Base-by-base conservation (phyloP, 176 grass and related monocot genomes). In the Zoysia japonica region DNA sequence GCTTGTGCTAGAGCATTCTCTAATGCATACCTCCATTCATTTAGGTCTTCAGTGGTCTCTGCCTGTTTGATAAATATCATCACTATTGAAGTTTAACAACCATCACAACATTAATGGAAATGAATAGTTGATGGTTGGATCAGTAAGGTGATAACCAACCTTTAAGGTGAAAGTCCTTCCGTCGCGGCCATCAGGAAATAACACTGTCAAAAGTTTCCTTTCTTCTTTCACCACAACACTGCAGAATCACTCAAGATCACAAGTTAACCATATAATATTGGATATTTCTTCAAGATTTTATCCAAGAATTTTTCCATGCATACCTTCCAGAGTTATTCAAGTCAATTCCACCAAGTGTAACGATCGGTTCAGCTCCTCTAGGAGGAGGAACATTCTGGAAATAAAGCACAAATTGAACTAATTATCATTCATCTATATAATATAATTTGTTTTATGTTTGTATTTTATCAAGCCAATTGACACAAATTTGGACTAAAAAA, bases 311-410 rank as follows among this genome's bases (percentile, higher is more conserved):
- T 77, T 54, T 68, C 66, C 64, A 80, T 69, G 43, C 79, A 79
- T 83, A 98, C 96, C 96, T 98, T 93, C 92, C 96, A 3, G 96
- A 95, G 80, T 78, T 98, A 78, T 98, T 98, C 78, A 98, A 81
- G 84, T 94, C 90, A 5, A 95, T 98, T 64, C 92, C 92, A 78
- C 96, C 96, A 53, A 98, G 92, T 73, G 90, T 94, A 83, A 84
- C 70, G 85, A 90, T 83, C 56, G 85, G 81, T 85, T 98, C 92
- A 76, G 47, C 90, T 91, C 83, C 87, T 91, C 80, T 98, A 61
- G 80, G 72, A 81, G 92, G 84, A 11, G 47, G 77, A 4, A 80
- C 61, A 83, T 86, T 92, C 95, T 98, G 83, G 82, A 80, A 89
- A 64, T 61, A 91, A 89, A 87, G 72, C 56, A 68, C n/a, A 79